These are phyloP conservation scores for Sanguinoderma infundibulare DNA, from an alignment of 1,284 basidiomycete species.

Conservation along the genomic window DNA sequence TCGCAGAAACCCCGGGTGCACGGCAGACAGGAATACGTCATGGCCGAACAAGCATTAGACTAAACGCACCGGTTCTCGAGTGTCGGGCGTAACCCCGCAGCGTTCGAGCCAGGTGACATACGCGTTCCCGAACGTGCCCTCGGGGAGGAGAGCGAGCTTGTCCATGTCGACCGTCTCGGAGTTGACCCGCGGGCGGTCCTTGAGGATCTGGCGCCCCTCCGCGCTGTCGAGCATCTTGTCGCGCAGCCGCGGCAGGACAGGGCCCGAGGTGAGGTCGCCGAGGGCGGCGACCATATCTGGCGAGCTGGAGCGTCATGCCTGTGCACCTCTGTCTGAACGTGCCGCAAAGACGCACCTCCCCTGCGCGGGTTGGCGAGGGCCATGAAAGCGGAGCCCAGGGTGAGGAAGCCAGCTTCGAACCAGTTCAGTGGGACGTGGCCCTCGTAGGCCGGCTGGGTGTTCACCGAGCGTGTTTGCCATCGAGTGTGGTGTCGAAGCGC, in stretches of 20 bases:
- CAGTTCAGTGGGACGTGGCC: slow-evolving; percentile 84
- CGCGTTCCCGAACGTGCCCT: slow-evolving; percentile 86
- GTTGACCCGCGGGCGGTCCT: slow-evolving; percentile 84
- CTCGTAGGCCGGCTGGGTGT: slow-evolving; percentile 52
- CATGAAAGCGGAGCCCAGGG: slow-evolving; percentile 86
- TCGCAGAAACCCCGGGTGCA: neutral
- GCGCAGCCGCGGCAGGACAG: slow-evolving; percentile 80
- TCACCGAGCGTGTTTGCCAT: slow-evolving; percentile 24
- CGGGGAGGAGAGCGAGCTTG: slow-evolving; percentile 65
- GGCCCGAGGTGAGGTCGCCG: slow-evolving; percentile 88
- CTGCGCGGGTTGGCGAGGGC: slow-evolving; percentile 84
- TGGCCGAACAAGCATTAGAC: neutral
- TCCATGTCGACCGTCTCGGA: slow-evolving; percentile 80
- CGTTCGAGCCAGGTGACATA: slow-evolving; percentile 93
- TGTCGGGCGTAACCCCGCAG: slow-evolving; percentile 94
- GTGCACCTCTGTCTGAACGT: neutral
- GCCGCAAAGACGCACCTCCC: slow-evolving; percentile 65
- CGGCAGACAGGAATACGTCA: neutral
- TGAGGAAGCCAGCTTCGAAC: slow-evolving; percentile 86
- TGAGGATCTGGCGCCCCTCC: slow-evolving; percentile 85
- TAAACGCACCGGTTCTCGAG: slow-evolving; percentile 79
- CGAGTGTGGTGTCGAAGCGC: slow-evolving; percentile 5
- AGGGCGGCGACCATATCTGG: slow-evolving; percentile 93
- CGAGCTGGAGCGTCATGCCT: slow-evolving; percentile 15
- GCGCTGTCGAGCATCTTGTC: slow-evolving; percentile 80